Conservation (phyloP, 2,329 filamentous ascomycete species). For the Trichophyton mentagrophytes region DNA sequence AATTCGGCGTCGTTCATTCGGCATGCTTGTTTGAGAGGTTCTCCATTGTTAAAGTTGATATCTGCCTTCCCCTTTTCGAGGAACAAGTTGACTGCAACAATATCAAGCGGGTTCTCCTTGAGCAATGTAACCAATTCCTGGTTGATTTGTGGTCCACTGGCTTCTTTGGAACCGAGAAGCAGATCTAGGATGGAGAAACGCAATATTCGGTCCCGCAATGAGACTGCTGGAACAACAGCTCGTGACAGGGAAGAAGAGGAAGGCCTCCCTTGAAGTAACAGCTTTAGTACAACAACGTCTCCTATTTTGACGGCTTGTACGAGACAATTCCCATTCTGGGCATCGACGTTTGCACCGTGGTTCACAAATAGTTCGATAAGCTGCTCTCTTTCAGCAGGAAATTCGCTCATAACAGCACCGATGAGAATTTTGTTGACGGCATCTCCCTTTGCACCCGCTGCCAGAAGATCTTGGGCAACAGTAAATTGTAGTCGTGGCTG, state of each 20-base stretch:
- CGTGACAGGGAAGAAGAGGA: slow-evolving; percentile 11
- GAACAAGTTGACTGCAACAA: slow-evolving; percentile 11
- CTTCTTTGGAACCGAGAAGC: slow-evolving; percentile 11
- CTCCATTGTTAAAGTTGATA: slow-evolving; percentile 11
- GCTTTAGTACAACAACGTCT: slow-evolving; percentile 10
- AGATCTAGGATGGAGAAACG: slow-evolving; percentile 12
- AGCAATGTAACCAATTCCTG: slow-evolving; percentile 10
- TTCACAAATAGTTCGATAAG: slow-evolving; percentile 13
- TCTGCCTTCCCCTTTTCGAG: slow-evolving; percentile 14
- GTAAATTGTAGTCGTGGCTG: slow-evolving; percentile 6
- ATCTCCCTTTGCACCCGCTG: slow-evolving; percentile 13
- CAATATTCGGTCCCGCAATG: slow-evolving; percentile 8
- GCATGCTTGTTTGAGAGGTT: slow-evolving; percentile 9
- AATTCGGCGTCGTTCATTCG: slow-evolving; percentile 8
- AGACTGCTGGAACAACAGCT: slow-evolving; percentile 10
- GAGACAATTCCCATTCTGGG: slow-evolving; percentile 12
- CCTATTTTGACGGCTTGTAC: slow-evolving; percentile 10
- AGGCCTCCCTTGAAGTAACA: slow-evolving; percentile 12
- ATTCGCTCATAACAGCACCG: slow-evolving; percentile 6
- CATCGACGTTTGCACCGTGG: slow-evolving; percentile 13
- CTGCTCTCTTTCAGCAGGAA: slow-evolving; percentile 8
- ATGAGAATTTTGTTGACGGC: slow-evolving; percentile 9
- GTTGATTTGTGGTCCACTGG: slow-evolving; percentile 11
- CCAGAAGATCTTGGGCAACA: slow-evolving; percentile 9
- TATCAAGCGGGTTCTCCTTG: slow-evolving; percentile 12